Evolutionary conservation across 805 yeast genomes (phyloP).

Genomic region (Wickerhamiella vanderwaltii): DNA sequence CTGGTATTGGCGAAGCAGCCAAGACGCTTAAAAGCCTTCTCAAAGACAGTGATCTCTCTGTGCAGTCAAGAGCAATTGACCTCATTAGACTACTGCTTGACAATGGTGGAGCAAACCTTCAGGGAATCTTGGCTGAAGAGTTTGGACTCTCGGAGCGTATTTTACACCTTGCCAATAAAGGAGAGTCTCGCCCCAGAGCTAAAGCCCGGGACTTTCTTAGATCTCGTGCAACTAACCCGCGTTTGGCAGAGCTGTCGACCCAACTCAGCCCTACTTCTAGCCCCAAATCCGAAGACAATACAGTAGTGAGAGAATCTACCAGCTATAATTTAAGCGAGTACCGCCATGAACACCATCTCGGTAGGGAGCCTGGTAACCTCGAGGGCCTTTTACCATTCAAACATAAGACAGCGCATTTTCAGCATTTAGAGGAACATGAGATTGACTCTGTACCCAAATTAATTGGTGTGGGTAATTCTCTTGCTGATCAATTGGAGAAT

Average conservation of each 20-base stretch:
- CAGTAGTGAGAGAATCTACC: neutral
- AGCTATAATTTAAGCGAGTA: neutral
- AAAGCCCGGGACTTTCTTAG: conserved; percentile 9
- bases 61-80: conserved; percentile 3
- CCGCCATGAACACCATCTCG: neutral
- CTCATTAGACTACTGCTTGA: conserved; percentile 5
- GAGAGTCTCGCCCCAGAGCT: conserved; percentile 6
- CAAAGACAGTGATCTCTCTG: neutral
- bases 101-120: conserved; percentile 3
- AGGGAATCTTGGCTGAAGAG: conserved; percentile 7
- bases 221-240: neutral
- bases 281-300: neutral
- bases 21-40: conserved; percentile 6
- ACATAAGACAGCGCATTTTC: neutral
- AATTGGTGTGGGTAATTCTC: neutral
- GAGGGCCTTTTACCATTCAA: conserved; percentile 3
- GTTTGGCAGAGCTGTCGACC: neutral
- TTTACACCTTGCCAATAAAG: conserved; percentile 3
- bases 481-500: conserved; percentile 1
- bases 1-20: conserved; percentile 4
- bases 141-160: conserved; percentile 1
- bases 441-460: conserved; percentile 1
- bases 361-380: conserved; percentile 1
- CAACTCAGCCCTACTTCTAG: neutral
- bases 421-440: conserved; percentile 1